Base-by-base conservation (phyloP, 352 stramenopile genomes). In the Phytophthora nicotianae region DNA sequence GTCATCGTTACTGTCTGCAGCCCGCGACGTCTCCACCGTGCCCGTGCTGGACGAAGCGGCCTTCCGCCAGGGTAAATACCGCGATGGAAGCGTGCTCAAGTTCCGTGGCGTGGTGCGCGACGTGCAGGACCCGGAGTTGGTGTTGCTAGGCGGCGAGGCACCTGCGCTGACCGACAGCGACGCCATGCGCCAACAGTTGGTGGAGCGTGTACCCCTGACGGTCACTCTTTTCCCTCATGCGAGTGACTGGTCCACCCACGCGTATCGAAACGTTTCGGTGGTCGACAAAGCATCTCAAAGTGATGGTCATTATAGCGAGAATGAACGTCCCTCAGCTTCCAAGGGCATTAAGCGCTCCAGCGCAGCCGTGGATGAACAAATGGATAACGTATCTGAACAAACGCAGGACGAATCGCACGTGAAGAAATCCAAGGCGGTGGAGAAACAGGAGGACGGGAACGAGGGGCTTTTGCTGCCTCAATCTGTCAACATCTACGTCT, bases 81-180 rank as follows among this genome's bases (percentile, higher is more conserved):
- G 54, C 29, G 74, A 91, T 40, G 83, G 79, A 17, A 65, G 65
- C 11, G 40, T 88, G 53, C 72, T 93, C 51, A 73, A 74, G 33
- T 89, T 90, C 58, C 84, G 82, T 45, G 84, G 84, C 27, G 74
- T 91, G 27, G 68, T 93, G n/a, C 67, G 76, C 45, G 82, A 91
- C 58, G 79, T 93, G 51, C 77, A 84, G 32, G 82, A 91, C 65
- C 82, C 84, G 4, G 84, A 93, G 64, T 57, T 93, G 13, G 81
- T 93, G 46, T 43, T 83, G 42, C 50, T 90, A 17, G 50, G 33
- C 2, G 52, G 50, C 23, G 50, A 62, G 9, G 20, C 48, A 14
- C 32, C 33, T 5, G 19, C 33, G 16, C 40, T 47, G 5, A 56
- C 29, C 2, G 47, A 54, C n/a, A 41, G 13, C 5, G 54, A 70